Evolutionary conservation across 208 protist species (phyloP).

Genomic region (Trypanosoma mega): DNA sequence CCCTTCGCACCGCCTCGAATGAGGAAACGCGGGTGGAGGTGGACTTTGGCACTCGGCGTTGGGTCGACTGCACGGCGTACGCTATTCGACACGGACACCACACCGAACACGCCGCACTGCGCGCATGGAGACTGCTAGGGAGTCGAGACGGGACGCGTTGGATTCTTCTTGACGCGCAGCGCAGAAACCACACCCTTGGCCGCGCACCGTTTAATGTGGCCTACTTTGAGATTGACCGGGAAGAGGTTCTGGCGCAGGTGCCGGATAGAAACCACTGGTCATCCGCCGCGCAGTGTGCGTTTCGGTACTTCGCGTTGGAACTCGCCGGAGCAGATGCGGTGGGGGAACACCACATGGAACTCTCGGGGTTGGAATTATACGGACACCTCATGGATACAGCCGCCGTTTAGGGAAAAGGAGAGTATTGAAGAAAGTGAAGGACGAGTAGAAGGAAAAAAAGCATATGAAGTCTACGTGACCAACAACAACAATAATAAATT

Average conservation of each 20-base stretch:
- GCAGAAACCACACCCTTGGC: slow-evolving; percentile 11
- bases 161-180: slow-evolving; percentile 22
- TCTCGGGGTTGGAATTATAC: slow-evolving; percentile 23
- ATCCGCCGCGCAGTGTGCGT: not conserved
- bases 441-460: too few relatives aligned
- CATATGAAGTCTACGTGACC: too few relatives aligned
- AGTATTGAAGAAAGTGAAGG: too few relatives aligned
- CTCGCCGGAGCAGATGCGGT: slow-evolving; percentile 14
- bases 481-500: slow-evolving; percentile 23
- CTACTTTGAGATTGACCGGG: slow-evolving; percentile 14
- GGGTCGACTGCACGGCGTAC: slow-evolving; percentile 21
- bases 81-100: slow-evolving; percentile 22
- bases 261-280: not conserved
- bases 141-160: slow-evolving; percentile 20
- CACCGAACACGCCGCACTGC: slow-evolving; percentile 20
- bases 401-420: not conserved
- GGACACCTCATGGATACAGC: slow-evolving; percentile 12
- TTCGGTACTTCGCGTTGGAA: slow-evolving; percentile 26
- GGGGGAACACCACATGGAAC: slow-evolving; percentile 21
- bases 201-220: slow-evolving; percentile 24
- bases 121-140: slow-evolving; percentile 18
- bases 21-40: slow-evolving; percentile 11
- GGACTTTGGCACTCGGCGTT: slow-evolving; percentile 23
- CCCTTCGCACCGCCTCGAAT: slow-evolving; percentile 18
- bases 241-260: not conserved